A percentile compares a stretch with the other conserved stretches of the same genome.
phyloP scores from a whole-genome alignment of 495 filamentous ascomycete species.

The Acidomyces sp. region DNA sequence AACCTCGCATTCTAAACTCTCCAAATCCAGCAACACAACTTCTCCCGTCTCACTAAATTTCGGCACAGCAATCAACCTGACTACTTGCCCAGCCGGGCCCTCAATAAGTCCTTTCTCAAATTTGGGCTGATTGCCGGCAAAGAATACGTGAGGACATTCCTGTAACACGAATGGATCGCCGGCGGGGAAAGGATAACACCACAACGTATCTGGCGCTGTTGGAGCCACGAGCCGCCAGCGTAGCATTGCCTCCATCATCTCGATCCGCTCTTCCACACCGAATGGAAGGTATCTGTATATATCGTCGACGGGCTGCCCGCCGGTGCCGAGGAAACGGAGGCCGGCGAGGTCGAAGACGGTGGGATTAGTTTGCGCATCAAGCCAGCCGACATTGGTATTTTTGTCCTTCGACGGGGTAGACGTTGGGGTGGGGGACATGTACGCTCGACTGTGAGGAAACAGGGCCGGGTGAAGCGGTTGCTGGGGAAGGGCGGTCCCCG shows the following conservation, averaged over 20 bases:
- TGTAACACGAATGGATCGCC: constrained; percentile 76
- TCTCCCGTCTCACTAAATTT: constrained; percentile 69
- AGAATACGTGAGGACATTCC: constrained; percentile 79
- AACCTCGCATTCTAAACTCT: constrained; percentile 65
- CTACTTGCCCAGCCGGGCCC: constrained; percentile 48
- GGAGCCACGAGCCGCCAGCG: constrained; percentile 87
- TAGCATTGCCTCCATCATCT: constrained; percentile 83
- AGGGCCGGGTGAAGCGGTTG: constrained; percentile 31
- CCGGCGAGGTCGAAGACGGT: constrained; percentile 83
- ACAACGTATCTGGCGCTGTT: constrained; percentile 90
- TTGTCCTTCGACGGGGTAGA: constrained; percentile 25
- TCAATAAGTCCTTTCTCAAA: constrained; percentile 67
- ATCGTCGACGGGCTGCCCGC: constrained; percentile 88
- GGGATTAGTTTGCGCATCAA: constrained; percentile 85
- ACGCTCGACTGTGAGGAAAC: constrained; percentile 51
- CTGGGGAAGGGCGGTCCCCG: constrained; percentile 33
- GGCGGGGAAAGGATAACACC: constrained; percentile 91
- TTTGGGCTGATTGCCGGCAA: constrained; percentile 73
- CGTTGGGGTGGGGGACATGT: constrained; percentile 40
- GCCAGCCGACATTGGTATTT: constrained; percentile 50
- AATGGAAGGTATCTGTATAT: constrained; percentile 83
- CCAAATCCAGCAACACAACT: constrained; percentile 72
- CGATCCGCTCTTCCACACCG: constrained; percentile 57
- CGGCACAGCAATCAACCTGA: constrained; percentile 67
- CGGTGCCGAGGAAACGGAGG: constrained; percentile 68